Base-by-base conservation (phyloP, 2,329 filamentous ascomycete species). In the Zasmidium citrigriseum region DNA sequence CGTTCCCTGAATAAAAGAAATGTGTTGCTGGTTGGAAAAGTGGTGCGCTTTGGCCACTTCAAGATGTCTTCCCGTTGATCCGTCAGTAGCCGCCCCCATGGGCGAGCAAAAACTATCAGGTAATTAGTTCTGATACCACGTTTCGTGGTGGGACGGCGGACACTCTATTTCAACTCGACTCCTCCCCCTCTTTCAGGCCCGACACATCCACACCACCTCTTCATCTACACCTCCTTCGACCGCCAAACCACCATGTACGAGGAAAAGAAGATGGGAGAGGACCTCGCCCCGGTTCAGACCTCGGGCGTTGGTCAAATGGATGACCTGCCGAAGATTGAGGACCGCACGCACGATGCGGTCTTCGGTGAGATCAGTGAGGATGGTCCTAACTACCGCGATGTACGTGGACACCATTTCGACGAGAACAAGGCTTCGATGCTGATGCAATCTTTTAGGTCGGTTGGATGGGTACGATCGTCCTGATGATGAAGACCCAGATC, bases 401-500 rank as follows among this genome's bases (percentile, higher is more conserved):
- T 78, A 27, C 14, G 54, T 34, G 27, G 29, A 22, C 4, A 47
- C 4, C 11, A 12, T 18, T 16, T 21, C 24, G 10, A 16, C 21
- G 18, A 21, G 12, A 20, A 9, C 25, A 21, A 27, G 18, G 41
- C 12, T 23, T 18, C 27, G 34, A 53, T 25, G 20, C 52, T 54
- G 21, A 54, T 12, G 12, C 34, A 18, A 23, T 18, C 3, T 38
- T 3, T 18, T 20, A 74, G 76, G 71, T 58, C 46, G 75, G 76
- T 46, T 80, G 75, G 76, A 54, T 76, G 1, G 77, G 76, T 23
- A 78, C 78, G 7, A 65, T 70, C 0, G 75, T 71, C 18, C 68
- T 79, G n/a, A 79, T 79, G 76, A 73, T 77, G 65, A 79, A 79
- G 63, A 76, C 72, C 2, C 75, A 78, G 55, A 73, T 79, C 18